phyloP scores from a whole-genome alignment of 163 green algal species.

The Dunaliella salina region DNA sequence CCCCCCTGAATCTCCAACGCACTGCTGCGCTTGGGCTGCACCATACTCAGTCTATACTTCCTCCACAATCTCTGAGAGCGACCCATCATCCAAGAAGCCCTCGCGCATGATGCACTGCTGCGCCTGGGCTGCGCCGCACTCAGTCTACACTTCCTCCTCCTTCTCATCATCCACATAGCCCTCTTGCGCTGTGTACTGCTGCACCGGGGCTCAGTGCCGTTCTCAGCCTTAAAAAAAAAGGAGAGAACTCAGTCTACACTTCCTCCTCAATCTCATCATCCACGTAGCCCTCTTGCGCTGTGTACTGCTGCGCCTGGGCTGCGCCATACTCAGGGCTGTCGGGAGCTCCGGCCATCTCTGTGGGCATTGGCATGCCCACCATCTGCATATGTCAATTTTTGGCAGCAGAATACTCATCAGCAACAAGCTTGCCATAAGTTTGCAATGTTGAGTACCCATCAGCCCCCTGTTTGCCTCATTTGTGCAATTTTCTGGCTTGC shows the following conservation, averaged over 20 bases:
- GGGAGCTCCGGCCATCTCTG: not conserved
- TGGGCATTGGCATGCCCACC: not conserved
- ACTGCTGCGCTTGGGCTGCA: not conserved
- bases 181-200: constrained; percentile 5
- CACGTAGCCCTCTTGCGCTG: constrained; percentile 5
- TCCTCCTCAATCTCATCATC: constrained; percentile 15
- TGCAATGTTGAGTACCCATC: no score
- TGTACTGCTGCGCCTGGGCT: not conserved
- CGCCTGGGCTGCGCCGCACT: not conserved
- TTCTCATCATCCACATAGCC: constrained; percentile 14
- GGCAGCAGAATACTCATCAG: no score
- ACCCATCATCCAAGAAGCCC: constrained; percentile 12
- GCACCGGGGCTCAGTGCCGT: not conserved
- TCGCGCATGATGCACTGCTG: not conserved
- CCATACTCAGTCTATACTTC: no score
- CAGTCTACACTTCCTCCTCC: constrained; percentile 1
- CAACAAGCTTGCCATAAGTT: no score
- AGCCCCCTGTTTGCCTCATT: no score
- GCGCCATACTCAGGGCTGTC: not conserved
- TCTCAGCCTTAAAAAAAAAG: no score
- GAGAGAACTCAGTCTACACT: no score
- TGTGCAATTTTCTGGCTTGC: no score
- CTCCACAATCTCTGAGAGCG: not conserved
- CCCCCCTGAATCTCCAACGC: no score
- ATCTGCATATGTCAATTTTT: no score